Conservation (phyloP, 1,284 basidiomycete species). For the Marasmius fiardii region DNA sequence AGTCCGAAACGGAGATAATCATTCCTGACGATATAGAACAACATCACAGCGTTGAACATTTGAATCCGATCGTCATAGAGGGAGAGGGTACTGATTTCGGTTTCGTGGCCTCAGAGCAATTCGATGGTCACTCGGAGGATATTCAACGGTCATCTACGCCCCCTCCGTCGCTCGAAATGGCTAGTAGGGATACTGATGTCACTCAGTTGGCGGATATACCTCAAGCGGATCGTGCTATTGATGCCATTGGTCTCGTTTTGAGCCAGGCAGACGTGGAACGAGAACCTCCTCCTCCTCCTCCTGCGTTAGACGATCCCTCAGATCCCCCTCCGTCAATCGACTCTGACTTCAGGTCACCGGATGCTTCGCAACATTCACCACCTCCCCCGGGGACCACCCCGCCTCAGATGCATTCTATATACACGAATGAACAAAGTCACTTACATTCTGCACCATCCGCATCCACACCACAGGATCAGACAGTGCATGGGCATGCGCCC, state of each 20-base stretch:
- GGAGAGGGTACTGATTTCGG: slow-evolving; percentile 76
- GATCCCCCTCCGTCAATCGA: slow-evolving; percentile 82
- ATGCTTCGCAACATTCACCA: slow-evolving; percentile 39
- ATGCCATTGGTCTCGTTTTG: slow-evolving; percentile 54
- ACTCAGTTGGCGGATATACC: slow-evolving; percentile 59
- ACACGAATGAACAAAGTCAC: slow-evolving; percentile 25
- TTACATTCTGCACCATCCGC: slow-evolving; percentile 26
- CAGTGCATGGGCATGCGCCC: slow-evolving; percentile 46
- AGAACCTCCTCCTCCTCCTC: slow-evolving; percentile 68
- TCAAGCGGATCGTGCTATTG: slow-evolving; percentile 50
- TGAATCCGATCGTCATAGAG: slow-evolving; percentile 35
- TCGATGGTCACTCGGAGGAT: slow-evolving; percentile 72
- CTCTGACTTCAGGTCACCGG: slow-evolving; percentile 67
- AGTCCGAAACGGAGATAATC: slow-evolving; percentile 70
- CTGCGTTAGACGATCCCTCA: slow-evolving; percentile 80
- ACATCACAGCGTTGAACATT: slow-evolving; percentile 30
- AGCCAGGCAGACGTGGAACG: slow-evolving; percentile 42
- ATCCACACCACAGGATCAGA: slow-evolving; percentile 25
- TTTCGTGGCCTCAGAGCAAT: slow-evolving; percentile 64
- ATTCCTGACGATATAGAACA: slow-evolving; percentile 44
- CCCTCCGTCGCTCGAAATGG: slow-evolving; percentile 70
- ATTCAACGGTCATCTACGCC: slow-evolving; percentile 58
- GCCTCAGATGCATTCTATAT: slow-evolving; percentile 30
- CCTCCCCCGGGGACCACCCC: slow-evolving; percentile 26
- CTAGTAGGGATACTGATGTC: slow-evolving; percentile 61